phyloP scores from a whole-genome alignment of 2,329 filamentous ascomycete genomes.

The Diaporthe sp. region DNA sequence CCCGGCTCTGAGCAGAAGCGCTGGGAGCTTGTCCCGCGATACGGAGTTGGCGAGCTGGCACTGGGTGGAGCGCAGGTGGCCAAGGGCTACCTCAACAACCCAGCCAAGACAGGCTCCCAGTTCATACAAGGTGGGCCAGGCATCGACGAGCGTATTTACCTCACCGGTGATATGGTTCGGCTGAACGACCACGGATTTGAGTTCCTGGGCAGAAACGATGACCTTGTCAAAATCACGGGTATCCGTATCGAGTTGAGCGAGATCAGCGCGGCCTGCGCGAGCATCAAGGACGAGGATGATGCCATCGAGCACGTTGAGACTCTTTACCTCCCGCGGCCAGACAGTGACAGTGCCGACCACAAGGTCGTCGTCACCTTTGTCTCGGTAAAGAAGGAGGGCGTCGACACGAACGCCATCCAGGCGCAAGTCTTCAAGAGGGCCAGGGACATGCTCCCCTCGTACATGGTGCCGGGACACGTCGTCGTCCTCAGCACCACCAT shows the following conservation, averaged over 20 bases:
- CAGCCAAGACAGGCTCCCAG: conserved; percentile 33
- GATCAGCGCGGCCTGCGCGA: conserved; percentile 47
- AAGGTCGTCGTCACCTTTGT: conserved; percentile 53
- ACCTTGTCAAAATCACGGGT: conserved; percentile 40
- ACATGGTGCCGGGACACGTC: conserved; percentile 52
- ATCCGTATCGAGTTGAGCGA: conserved; percentile 43
- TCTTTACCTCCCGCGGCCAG: conserved; percentile 48
- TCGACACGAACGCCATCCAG: conserved; percentile 15
- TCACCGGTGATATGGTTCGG: conserved; percentile 42
- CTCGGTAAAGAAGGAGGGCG: conserved; percentile 41
- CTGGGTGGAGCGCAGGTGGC: conserved; percentile 41
- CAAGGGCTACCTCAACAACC: conserved; percentile 35
- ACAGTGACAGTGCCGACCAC: conserved; percentile 43
- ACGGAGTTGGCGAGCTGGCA: conserved; percentile 34
- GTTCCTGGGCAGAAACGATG: conserved; percentile 40
- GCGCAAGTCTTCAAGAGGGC: conserved; percentile 34
- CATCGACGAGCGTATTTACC: conserved; percentile 38
- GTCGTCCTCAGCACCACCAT: conserved; percentile 47
- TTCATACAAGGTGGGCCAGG: conserved; percentile 37
- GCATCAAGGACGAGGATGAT: conserved; percentile 48
- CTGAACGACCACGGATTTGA: conserved; percentile 39
- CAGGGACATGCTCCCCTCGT: conserved; percentile 39
- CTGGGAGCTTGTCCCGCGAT: conserved; percentile 29
- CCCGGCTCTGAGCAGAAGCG: conserved; percentile 13
- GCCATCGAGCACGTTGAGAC: conserved; percentile 53